phyloP scores from a whole-genome alignment of 163 green algal species.

The Volvox carteri region DNA sequence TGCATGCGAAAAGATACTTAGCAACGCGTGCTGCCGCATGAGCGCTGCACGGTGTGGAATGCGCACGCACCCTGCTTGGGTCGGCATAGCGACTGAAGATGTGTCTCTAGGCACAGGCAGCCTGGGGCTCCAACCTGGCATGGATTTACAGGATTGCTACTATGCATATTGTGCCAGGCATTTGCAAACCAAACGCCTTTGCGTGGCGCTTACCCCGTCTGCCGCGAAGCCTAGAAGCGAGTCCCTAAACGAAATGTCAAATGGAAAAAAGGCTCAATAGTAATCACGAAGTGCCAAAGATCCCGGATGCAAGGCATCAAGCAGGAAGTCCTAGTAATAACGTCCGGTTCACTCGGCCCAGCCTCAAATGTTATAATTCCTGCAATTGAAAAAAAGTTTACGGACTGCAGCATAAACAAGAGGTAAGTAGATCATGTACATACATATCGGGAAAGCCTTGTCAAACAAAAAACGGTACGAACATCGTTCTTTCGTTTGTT shows the following conservation, averaged over 20 bases:
- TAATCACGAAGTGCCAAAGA: background rate
- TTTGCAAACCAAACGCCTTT: background rate
- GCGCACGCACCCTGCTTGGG: background rate
- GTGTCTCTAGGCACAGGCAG: background rate
- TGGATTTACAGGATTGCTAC: background rate
- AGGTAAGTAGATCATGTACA: no score
- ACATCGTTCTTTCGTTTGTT: no score
- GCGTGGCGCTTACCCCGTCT: background rate
- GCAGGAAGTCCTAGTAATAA: background rate
- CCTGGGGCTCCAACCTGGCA: background rate
- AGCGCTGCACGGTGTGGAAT: background rate
- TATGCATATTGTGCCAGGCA: background rate
- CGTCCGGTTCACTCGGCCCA: no score
- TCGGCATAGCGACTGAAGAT: background rate
- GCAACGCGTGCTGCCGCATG: background rate
- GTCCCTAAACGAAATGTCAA: background rate
- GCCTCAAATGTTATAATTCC: no score
- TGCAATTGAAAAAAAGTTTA: no score
- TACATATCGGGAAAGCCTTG: no score
- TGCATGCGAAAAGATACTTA: background rate
- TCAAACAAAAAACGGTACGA: no score
- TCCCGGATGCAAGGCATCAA: background rate
- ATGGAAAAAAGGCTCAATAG: background rate
- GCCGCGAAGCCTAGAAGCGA: conserved; percentile 6
- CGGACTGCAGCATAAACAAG: no score